phyloP scores from a whole-genome alignment of 345 rosid genomes.

The Psidium guajava region DNA sequence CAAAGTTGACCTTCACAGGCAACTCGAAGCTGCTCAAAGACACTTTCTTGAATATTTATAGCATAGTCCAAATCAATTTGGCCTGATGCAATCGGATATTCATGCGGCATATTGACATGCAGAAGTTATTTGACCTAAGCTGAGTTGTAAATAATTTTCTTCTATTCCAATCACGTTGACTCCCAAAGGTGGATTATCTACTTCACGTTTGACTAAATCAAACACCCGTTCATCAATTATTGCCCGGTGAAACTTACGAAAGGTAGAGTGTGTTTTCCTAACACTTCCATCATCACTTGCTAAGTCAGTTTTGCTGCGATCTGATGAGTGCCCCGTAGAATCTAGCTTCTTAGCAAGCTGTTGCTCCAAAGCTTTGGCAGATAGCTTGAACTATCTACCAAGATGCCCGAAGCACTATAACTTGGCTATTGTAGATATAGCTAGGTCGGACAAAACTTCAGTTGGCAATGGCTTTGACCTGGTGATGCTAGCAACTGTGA shows the following conservation, averaged over 20 bases:
- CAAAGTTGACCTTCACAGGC: no score
- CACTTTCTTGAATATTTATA: no score
- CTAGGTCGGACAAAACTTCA: conserved; percentile 71
- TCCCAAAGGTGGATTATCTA: conserved; percentile 59
- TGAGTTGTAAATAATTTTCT: conserved; percentile 74
- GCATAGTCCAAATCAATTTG: no score
- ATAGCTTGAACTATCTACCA: conserved; percentile 85
- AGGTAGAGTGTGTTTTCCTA: conserved; percentile 47
- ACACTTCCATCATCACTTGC: conserved; percentile 37
- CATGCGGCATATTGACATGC: no score
- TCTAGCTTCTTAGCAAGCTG: conserved; percentile 81
- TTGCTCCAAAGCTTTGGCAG: conserved; percentile 75
- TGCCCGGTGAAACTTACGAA: conserved; percentile 68
- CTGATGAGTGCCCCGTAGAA: conserved; percentile 96
- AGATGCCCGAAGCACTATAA: conserved; percentile 72
- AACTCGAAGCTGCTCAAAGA: no score
- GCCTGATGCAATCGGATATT: no score
- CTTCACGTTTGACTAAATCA: conserved; percentile 73
- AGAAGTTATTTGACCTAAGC: conserved; percentile 50
- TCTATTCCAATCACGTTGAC: conserved; percentile 76
- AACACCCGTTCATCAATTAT: conserved; percentile 91
- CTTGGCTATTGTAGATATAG: conserved; percentile 85
- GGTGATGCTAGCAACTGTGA: conserved; percentile 70
- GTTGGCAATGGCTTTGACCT: conserved; percentile 61
- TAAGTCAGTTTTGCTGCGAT: conserved; percentile 87